A percentile compares a stretch with the other conserved stretches of the same genome.
Conservation (phyloP, 768 basidiomycete species). For the Strobilomyces dryophilus region DNA sequence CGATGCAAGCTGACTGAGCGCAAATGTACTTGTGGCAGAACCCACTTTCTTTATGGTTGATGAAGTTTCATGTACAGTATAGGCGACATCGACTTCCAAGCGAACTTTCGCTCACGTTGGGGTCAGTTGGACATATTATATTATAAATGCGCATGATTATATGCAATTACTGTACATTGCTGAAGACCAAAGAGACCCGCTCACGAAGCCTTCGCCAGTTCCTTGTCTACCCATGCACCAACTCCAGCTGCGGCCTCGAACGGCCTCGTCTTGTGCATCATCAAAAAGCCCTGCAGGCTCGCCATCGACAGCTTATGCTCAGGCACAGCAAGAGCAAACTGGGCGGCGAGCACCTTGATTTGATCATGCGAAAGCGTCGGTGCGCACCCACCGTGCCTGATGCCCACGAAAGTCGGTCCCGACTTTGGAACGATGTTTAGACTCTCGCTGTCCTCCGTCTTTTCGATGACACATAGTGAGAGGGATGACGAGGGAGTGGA, state of each 20-base stretch:
- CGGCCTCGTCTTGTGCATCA: conserved; percentile 63
- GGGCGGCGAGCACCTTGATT: conserved; percentile 45
- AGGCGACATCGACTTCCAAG: no score
- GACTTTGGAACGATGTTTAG: background rate
- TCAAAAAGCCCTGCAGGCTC: conserved; percentile 54
- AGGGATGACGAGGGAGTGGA: background rate
- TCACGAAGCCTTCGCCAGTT: conserved; percentile 17
- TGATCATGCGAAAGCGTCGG: conserved; percentile 39
- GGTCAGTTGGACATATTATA: no score
- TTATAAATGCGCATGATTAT: background rate
- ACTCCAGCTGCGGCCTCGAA: conserved; percentile 47
- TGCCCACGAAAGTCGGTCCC: conserved; percentile 7
- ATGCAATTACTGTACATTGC: conserved; percentile 3
- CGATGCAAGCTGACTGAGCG: no score
- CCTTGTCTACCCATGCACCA: conserved; percentile 47
- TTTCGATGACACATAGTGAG: conserved; percentile 10
- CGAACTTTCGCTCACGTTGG: no score
- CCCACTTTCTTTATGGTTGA: no score
- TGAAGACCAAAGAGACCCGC: background rate
- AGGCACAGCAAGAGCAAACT: conserved; percentile 54
- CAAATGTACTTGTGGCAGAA: no score
- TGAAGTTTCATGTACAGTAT: no score
- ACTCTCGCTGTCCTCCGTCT: conserved; percentile 3
- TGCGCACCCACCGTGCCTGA: conserved; percentile 32
- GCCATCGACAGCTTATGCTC: conserved; percentile 42